A percentile compares a stretch with the other conserved stretches of the same genome.
Evolutionary conservation across 1,139 yeast species (phyloP).

Genomic region (Yamadazyma epiphylla): DNA sequence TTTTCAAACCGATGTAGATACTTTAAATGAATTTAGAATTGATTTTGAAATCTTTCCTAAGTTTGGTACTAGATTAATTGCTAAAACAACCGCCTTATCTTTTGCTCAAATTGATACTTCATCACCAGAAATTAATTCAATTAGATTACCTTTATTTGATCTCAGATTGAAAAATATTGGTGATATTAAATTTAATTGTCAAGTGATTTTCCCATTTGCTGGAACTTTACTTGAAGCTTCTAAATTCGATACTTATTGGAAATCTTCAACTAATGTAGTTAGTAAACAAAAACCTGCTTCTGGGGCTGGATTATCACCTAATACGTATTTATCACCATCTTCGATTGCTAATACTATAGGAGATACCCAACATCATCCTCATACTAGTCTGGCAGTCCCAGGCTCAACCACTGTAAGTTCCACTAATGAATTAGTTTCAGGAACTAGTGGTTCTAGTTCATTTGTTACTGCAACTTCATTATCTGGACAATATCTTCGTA

Average conservation of each 20-base stretch:
- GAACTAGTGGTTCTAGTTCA: constrained; percentile 39
- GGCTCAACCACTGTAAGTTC: constrained; percentile 11
- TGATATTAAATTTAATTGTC: constrained; percentile 70
- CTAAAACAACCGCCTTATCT: constrained; percentile 76
- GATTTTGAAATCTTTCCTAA: constrained; percentile 93
- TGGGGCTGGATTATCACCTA: constrained; percentile 34
- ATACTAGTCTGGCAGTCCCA: too few relatives aligned
- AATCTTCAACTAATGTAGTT: constrained; percentile 59
- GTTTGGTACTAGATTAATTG: constrained; percentile 88
- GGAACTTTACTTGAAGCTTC: constrained; percentile 86
- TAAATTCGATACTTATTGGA: constrained; percentile 96
- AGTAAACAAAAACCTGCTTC: constrained; percentile 36
- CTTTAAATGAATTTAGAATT: constrained; percentile 60
- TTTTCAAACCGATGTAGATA: constrained; percentile 80
- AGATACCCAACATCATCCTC: constrained; percentile 3
- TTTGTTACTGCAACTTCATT: constrained; percentile 91
- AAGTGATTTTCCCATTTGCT: constrained; percentile 83
- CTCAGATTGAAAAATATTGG: constrained; percentile 81
- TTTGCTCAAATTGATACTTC: constrained; percentile 46
- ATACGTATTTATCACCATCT: constrained; percentile 16
- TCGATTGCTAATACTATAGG: constrained; percentile 11
- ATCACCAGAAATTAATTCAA: constrained; percentile 44
- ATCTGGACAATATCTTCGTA: constrained; percentile 71
- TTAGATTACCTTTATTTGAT: constrained; percentile 77
- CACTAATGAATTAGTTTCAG: constrained; percentile 17